Evolutionary conservation across 495 filamentous ascomycete genomes (phyloP), one percentile per base, ranked within the genome.

Genomic region (Talaromyces adpressus): DNA sequence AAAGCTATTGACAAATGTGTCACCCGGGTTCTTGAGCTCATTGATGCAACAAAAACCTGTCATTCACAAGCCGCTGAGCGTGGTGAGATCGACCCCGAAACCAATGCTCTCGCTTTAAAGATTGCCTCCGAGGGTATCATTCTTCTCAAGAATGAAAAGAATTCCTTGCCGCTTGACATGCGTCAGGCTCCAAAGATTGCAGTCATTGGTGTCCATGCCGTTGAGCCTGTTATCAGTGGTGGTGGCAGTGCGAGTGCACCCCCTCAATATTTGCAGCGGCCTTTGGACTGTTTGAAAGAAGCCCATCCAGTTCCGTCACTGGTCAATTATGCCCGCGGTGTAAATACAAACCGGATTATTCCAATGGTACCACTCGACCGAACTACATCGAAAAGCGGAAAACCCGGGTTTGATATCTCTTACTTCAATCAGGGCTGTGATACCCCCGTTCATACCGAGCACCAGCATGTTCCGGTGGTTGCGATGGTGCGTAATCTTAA

Each of bases 131-230:
- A 89, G 45, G 84, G 84, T 3, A 78, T 91, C 27, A 87, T 87
- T 3, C 75, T 91, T 16, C 75, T 91, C 29, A 91, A 91, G 69
- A 91, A 91, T 68, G 79, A 87, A 54, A 78, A 80, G 3, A 67
- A 68, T 5, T 67, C 82, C 14, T 71, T 90, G 4, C 86, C 86
- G 3, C 71, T 89, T 8, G 77, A 77, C 4, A 36, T 32, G 39
- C 32, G 54, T 64, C 80, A 74, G 64, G 72, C 73, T 47, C 80
- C 81, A 30, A 75, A 73, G 63, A 79, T 91, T 59, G 87, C 88
- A 14, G 74, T 91, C 25, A 90, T 92, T 52, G 88, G 88, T 6
- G 86, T 85, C 18, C 89, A 89, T 68, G 82, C 85, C n/a, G 85
- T 87, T 66, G 71, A 82, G 56, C 86, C 87, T 0, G 86, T 86